Evolutionary conservation across 352 stramenopile genomes (phyloP).

Genomic region (Pythium vanterpoolii): DNA sequence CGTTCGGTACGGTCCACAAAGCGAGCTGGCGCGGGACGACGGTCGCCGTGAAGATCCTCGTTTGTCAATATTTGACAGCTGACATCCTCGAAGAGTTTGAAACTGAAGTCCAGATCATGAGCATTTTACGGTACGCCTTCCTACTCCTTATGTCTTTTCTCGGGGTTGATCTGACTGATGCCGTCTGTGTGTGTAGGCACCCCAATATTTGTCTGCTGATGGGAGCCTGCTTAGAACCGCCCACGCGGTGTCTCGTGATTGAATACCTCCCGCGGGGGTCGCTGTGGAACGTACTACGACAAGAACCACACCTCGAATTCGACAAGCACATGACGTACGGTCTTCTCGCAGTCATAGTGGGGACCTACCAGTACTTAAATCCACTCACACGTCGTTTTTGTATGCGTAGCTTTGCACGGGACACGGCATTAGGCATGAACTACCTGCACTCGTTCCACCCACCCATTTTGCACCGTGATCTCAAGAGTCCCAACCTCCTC

Average conservation of each 20-base stretch:
- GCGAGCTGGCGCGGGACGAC: constrained; percentile 69
- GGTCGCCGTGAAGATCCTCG: constrained; percentile 83
- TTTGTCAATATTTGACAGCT: constrained; percentile 78
- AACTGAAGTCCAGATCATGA: constrained; percentile 89
- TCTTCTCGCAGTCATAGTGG: not conserved
- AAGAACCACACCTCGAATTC: constrained; percentile 59
- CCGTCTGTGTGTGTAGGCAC: constrained; percentile 37
- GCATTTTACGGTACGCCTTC: constrained; percentile 64
- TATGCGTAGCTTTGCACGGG: constrained; percentile 58
- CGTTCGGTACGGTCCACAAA: constrained; percentile 80
- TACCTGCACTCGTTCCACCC: constrained; percentile 86
- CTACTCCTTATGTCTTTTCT: not conserved
- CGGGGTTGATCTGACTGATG: not conserved
- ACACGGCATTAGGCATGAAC: constrained; percentile 85
- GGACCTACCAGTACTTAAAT: not conserved
- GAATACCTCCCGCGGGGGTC: constrained; percentile 81
- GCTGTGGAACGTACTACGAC: constrained; percentile 83
- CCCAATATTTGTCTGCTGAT: constrained; percentile 86
- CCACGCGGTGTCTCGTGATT: constrained; percentile 81
- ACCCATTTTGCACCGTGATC: constrained; percentile 82
- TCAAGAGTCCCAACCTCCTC: constrained; percentile 85
- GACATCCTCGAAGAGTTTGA: constrained; percentile 87
- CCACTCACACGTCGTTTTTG: not conserved
- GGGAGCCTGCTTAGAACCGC: constrained; percentile 75
- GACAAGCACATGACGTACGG: constrained; percentile 67